phyloP scores from a whole-genome alignment of 2,329 filamentous ascomycete species.

The Fusarium devonianum region DNA sequence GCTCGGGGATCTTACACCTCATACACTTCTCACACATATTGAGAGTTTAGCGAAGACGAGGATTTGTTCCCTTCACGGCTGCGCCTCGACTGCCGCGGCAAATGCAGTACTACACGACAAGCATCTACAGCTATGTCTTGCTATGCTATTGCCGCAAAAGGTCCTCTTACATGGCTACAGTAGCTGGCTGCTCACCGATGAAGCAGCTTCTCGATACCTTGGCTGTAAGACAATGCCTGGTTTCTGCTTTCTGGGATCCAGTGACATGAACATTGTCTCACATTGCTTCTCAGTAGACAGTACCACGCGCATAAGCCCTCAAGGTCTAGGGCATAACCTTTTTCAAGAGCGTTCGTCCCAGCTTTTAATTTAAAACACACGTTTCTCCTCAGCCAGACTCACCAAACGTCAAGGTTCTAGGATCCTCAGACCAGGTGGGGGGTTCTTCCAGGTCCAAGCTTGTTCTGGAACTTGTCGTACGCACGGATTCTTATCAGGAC shows the following conservation, averaged over 20 bases:
- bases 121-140: constrained; percentile 3
- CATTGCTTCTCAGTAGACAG: constrained; percentile 4
- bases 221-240: constrained; percentile 25
- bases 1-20: constrained; percentile 1
- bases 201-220: constrained; percentile 1
- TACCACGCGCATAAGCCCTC: not conserved
- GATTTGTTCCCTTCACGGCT: constrained; percentile 16
- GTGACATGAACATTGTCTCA: too few species aligned
- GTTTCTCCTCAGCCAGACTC: too few species aligned
- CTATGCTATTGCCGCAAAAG: constrained; percentile 17
- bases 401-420: constrained; percentile 14
- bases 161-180: constrained; percentile 12
- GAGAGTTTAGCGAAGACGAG: constrained; percentile 13
- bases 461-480: constrained; percentile 26
- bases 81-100: constrained; percentile 25
- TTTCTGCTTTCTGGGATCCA: too few species aligned
- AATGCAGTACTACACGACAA: constrained; percentile 21
- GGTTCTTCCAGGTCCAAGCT: constrained; percentile 11
- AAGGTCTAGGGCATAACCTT: not conserved
- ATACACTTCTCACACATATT: constrained; percentile 10
- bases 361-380: constrained; percentile 23
- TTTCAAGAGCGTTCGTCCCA: constrained; percentile 13
- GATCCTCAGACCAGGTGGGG: not conserved
- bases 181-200: constrained; percentile 13
- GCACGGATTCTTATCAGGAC: too few species aligned